phyloP scores from a whole-genome alignment of 2,329 filamentous ascomycete species.

The Teratosphaeria pseudoeucalypti region DNA sequence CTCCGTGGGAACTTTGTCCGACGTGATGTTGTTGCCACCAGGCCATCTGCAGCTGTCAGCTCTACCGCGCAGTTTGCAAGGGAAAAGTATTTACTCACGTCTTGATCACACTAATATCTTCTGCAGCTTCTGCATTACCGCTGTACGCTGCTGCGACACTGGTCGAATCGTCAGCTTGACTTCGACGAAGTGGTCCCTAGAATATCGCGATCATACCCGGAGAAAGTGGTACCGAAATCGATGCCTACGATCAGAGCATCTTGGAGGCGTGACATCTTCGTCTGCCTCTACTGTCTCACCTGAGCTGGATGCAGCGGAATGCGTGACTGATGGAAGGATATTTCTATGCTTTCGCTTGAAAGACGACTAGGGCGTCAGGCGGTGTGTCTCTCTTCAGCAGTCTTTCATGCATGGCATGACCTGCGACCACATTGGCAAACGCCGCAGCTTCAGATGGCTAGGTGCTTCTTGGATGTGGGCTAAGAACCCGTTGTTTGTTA shows the following conservation, averaged over 20 bases:
- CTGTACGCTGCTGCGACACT: conserved; percentile 34
- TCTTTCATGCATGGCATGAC: no score
- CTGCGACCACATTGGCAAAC: no score
- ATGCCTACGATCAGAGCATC: conserved; percentile 64
- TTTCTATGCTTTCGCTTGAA: no score
- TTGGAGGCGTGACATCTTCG: neutral
- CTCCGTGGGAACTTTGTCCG: conserved; percentile 72
- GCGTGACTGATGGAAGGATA: no score
- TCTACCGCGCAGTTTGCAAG: neutral
- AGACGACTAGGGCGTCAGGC: no score
- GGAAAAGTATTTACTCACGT: conserved; percentile 22
- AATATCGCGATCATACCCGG: conserved; percentile 33
- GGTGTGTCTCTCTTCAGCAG: no score
- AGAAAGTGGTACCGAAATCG: conserved; percentile 73
- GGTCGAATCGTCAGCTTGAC: neutral
- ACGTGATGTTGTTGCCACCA: conserved; percentile 69
- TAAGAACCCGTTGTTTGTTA: no score
- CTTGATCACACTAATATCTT: conserved; percentile 72
- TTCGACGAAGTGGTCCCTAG: no score
- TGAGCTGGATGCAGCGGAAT: no score
- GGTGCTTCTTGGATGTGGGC: no score
- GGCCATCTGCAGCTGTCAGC: conserved; percentile 44
- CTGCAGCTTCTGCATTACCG: conserved; percentile 42
- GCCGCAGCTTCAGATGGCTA: no score
- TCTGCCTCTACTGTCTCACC: no score